Evolutionary conservation across 164 flowering plant species (phyloP).

Genomic region (Santalum album): DNA sequence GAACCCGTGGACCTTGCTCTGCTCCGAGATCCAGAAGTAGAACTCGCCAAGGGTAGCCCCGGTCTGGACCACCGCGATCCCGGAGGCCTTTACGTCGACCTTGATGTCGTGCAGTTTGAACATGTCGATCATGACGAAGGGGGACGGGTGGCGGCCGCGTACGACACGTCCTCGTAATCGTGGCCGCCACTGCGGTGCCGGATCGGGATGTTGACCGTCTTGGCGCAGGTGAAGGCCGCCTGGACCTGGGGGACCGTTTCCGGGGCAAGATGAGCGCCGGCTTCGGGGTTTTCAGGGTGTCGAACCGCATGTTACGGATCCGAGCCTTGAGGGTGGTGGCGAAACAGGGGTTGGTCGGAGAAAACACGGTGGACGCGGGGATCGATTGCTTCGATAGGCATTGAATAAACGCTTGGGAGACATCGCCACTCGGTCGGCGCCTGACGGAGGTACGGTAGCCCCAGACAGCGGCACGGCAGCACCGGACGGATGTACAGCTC

Average conservation of each 20-base stretch:
- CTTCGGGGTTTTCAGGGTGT: neutral
- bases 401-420: too few relatives aligned
- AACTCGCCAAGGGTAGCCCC: constrained; percentile 1
- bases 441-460: too few relatives aligned
- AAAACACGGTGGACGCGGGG: neutral
- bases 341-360: neutral
- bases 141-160: neutral
- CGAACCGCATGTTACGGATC: neutral
- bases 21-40: neutral
- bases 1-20: neutral
- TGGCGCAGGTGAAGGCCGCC: constrained; percentile 3
- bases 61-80: neutral
- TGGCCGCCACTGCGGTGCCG: neutral
- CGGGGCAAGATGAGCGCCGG: neutral
- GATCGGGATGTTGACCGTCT: neutral
- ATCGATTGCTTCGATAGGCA: too few relatives aligned
- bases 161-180: constrained; percentile 1
- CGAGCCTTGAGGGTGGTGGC: neutral
- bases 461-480: too few relatives aligned
- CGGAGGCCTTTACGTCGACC: neutral
- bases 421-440: too few relatives aligned
- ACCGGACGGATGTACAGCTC: too few relatives aligned
- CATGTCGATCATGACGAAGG: neutral
- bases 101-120: neutral
- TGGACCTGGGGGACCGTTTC: neutral